Percentiles rank a stretch among this genome's conserved stretches.
Evolutionary conservation across 129 eudicot species (phyloP).

Genomic region (Ambrosia trifida): DNA sequence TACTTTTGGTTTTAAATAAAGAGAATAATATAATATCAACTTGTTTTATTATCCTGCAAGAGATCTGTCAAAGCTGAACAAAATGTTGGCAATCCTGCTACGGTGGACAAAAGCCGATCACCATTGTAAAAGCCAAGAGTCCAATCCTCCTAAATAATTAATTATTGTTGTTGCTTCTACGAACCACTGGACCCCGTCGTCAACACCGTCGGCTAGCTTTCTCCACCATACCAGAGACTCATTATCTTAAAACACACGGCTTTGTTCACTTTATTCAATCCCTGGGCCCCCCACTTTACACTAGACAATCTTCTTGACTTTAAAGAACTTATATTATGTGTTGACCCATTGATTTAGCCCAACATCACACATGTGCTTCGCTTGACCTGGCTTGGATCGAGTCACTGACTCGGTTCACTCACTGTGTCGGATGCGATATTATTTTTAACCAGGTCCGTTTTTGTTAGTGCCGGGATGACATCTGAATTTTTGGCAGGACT

Average conservation of each 20-base stretch:
- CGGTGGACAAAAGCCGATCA: conserved; percentile 6
- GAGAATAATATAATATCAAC: neutral
- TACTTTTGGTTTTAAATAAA: neutral
- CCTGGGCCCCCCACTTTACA: neutral
- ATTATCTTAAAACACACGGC: neutral
- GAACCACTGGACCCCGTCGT: conserved; percentile 18
- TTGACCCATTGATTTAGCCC: conserved; percentile 34
- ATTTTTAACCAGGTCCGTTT: no score
- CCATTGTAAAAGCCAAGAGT: conserved; percentile 4
- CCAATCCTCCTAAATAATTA: neutral
- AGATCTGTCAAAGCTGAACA: neutral
- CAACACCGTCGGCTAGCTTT: conserved; percentile 30
- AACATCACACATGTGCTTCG: neutral
- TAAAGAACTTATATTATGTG: neutral
- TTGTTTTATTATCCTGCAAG: neutral
- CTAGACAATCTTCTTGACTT: conserved; percentile 20
- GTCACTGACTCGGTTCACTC: conserved; percentile 22
- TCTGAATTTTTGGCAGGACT: no score
- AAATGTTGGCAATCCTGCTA: conserved; percentile 4
- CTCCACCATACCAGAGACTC: conserved; percentile 29
- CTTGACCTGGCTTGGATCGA: conserved; percentile 44
- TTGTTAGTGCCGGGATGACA: no score
- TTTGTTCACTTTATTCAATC: neutral
- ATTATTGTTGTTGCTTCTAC: conserved; percentile 24
- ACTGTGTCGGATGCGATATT: no score